Conservation (phyloP, 257 asterid genomes). For the Ocimum tenuiflorum region DNA sequence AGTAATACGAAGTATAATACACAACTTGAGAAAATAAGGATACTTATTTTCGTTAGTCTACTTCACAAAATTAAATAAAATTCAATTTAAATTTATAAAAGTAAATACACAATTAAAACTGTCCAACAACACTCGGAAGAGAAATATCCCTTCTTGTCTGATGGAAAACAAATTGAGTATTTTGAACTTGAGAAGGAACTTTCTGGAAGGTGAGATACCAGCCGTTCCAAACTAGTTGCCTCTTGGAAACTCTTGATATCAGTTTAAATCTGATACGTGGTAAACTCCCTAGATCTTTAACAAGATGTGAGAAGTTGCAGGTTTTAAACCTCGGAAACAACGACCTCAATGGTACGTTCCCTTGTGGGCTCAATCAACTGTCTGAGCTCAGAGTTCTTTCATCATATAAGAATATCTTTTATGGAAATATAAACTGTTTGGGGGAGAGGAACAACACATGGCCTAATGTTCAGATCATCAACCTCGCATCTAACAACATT, state of each 20-base stretch:
- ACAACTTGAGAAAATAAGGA: no score
- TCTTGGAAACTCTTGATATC: conserved; percentile 38
- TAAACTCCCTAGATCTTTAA: conserved; percentile 34
- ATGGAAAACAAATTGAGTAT: no score
- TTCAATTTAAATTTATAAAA: no score
- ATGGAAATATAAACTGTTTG: conserved; percentile 29
- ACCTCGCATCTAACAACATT: conserved; percentile 33
- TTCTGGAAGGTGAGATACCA: no score
- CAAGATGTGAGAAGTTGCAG: conserved; percentile 27
- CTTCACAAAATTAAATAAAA: no score
- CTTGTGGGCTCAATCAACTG: conserved; percentile 30
- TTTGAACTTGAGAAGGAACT: no score
- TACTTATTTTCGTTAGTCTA: no score
- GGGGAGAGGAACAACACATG: conserved; percentile 4
- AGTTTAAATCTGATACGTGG: conserved; percentile 35
- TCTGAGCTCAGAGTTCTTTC: conserved; percentile 21
- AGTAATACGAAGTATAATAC: no score
- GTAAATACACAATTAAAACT: no score
- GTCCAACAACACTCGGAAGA: no score
- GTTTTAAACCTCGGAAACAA: conserved; percentile 43
- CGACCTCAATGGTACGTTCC: conserved; percentile 32
- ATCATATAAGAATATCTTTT: conserved; percentile 25
- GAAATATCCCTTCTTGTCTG: no score
- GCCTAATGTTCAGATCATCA: conserved; percentile 30
- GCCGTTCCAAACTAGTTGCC: no score